Conservation (phyloP, 2,329 filamentous ascomycete species). For the Ilyonectria sp. region DNA sequence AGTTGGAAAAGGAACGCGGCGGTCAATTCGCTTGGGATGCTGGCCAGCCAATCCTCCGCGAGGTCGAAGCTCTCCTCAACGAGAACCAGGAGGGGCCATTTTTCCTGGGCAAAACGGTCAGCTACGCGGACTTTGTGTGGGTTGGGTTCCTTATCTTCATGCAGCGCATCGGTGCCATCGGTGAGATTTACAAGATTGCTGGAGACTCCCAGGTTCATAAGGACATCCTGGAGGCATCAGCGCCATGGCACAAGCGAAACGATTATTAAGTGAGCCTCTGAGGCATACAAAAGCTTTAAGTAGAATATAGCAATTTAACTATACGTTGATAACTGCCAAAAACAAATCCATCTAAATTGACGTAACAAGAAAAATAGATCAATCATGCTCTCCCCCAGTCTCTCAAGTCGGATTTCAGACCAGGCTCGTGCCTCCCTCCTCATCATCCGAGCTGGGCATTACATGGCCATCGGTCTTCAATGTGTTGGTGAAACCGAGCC, state of each 20-base stretch:
- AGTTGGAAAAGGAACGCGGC: constrained; percentile 63
- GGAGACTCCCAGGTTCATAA: constrained; percentile 58
- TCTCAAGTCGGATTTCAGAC: not conserved
- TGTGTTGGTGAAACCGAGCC: constrained; percentile 22
- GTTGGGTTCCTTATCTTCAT: constrained; percentile 63
- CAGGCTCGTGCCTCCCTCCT: constrained; percentile 35
- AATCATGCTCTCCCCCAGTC: not conserved
- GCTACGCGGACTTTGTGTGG: constrained; percentile 73
- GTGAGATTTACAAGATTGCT: constrained; percentile 53
- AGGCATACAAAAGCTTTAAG: not conserved
- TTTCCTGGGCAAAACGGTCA: constrained; percentile 69
- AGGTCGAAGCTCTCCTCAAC: constrained; percentile 63
- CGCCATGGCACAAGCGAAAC: constrained; percentile 59
- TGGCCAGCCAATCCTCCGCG: constrained; percentile 54
- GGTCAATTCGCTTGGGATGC: constrained; percentile 66
- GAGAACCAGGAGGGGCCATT: constrained; percentile 72
- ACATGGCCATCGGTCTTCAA: constrained; percentile 8
- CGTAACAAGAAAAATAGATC: not conserved
- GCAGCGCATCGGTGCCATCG: constrained; percentile 52
- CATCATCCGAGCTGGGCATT: constrained; percentile 35
- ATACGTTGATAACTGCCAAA: constrained; percentile 8
- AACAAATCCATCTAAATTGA: not conserved
- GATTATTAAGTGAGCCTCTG: constrained; percentile 49
- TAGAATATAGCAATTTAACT: not conserved
- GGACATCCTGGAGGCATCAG: constrained; percentile 56